A percentile compares a stretch with the other conserved stretches of the same genome.
Evolutionary conservation across 495 filamentous ascomycete species (phyloP).

Genomic region (Tetracladium setigerum): DNA sequence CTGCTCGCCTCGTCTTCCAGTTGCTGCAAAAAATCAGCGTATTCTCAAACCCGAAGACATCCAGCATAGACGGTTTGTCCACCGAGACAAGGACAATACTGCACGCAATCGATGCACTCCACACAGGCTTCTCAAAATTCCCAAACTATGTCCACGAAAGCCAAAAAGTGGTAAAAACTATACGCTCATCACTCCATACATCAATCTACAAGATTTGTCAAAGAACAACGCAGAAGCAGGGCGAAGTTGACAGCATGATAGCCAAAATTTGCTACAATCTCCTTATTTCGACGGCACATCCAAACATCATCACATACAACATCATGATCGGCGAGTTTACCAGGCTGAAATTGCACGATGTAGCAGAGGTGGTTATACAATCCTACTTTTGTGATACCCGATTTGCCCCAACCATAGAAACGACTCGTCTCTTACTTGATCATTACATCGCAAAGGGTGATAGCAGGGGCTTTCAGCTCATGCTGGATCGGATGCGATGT

Average conservation of each 20-base stretch:
- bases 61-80: background rate
- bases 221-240: background rate
- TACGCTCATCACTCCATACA: constrained; percentile 6
- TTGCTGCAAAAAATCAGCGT: constrained; percentile 11
- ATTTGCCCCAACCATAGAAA: constrained; percentile 45
- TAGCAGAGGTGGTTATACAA: constrained; percentile 47
- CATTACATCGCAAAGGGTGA: constrained; percentile 41
- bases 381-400: constrained; percentile 39
- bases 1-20: constrained; percentile 22
- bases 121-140: background rate
- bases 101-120: constrained; percentile 9
- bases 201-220: constrained; percentile 7
- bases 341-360: constrained; percentile 35
- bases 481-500: constrained; percentile 34
- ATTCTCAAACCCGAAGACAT: background rate
- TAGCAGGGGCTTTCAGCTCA: constrained; percentile 28
- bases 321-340: constrained; percentile 52
- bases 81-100: constrained; percentile 8
- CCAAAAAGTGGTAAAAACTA: background rate
- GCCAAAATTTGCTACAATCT: constrained; percentile 63
- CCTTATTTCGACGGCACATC: constrained; percentile 45
- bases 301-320: constrained; percentile 59
- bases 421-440: constrained; percentile 43
- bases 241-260: constrained; percentile 27
- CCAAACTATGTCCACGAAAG: constrained; percentile 10